Evolutionary conservation across 1,284 basidiomycete genomes (phyloP).

Genomic region (Ganoderma leucocontextum): DNA sequence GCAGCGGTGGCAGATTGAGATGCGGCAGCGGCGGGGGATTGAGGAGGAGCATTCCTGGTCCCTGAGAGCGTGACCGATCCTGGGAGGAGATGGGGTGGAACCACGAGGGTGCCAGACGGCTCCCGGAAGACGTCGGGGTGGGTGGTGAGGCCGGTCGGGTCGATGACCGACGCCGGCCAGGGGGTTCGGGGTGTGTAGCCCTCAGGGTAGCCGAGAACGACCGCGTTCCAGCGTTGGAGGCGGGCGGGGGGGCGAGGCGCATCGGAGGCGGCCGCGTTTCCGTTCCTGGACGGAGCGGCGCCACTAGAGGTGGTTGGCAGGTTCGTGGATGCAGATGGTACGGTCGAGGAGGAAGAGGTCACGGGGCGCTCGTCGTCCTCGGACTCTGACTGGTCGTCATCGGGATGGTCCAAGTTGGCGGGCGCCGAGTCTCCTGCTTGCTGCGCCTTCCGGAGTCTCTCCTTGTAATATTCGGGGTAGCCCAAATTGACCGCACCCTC

Average conservation of each 20-base stretch:
- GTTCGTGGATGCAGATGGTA: background rate
- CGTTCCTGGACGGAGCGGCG: background rate
- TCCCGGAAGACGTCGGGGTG: background rate
- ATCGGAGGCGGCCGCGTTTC: background rate
- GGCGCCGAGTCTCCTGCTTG: background rate
- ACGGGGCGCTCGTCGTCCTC: background rate
- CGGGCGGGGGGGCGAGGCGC: background rate
- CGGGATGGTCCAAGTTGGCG: background rate
- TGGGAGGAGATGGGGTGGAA: background rate
- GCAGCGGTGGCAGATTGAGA: background rate
- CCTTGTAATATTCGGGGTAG: constrained; percentile 12
- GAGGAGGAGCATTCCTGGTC: background rate
- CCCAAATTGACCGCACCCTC: constrained; percentile 19
- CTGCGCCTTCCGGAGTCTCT: background rate
- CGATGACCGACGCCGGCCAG: constrained; percentile 2
- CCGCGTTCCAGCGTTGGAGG: background rate
- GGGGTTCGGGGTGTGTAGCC: background rate
- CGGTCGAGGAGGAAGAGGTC: background rate
- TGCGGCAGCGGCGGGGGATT: background rate
- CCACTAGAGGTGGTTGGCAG: background rate
- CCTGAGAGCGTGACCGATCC: background rate
- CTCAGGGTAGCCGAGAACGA: constrained; percentile 11
- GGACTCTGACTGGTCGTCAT: background rate
- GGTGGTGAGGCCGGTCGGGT: background rate
- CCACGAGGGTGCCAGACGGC: background rate